Evolutionary conservation across 140 eudicot genomes (phyloP).

Genomic region (Stevia rebaudiana): DNA sequence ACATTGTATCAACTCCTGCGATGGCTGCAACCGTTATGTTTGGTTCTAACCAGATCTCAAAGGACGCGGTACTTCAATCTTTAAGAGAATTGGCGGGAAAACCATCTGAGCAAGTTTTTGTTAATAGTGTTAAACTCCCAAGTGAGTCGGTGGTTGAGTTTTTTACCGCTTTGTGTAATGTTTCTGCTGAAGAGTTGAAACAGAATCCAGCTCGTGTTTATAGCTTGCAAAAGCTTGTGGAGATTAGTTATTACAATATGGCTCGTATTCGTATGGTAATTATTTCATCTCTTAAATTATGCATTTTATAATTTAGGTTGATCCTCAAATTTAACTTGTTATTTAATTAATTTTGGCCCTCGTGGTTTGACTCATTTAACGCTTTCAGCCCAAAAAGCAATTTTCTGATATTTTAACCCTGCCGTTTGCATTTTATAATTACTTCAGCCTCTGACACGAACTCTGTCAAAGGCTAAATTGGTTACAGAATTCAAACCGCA

Average conservation of each 20-base stretch:
- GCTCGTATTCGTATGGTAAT: constrained; percentile 97
- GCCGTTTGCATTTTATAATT: too few relatives aligned
- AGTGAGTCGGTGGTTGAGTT: constrained; percentile 95
- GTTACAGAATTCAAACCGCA: too few relatives aligned
- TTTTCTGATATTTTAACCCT: too few relatives aligned
- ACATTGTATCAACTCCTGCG: constrained; percentile 62
- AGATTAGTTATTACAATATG: constrained; percentile 95
- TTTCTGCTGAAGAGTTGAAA: constrained; percentile 84
- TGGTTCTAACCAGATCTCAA: constrained; percentile 92
- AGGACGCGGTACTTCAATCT: constrained; percentile 87
- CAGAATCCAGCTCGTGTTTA: constrained; percentile 95
- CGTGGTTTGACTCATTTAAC: too few relatives aligned
- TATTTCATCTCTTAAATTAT: constrained; percentile 22
- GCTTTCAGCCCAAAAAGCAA: too few relatives aligned
- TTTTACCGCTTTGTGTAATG: constrained; percentile 87
- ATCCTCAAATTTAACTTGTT: not conserved
- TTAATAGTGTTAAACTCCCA: constrained; percentile 84
- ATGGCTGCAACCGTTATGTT: constrained; percentile 89
- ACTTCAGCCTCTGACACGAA: too few relatives aligned
- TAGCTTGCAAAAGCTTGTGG: constrained; percentile 97
- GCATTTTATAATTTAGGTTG: not conserved
- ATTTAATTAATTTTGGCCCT: too few relatives aligned
- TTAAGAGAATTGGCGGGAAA: constrained; percentile 90
- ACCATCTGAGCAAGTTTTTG: constrained; percentile 89
- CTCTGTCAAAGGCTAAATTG: too few relatives aligned